Evolutionary conservation across 441 rosid species (phyloP), one percentile per base, ranked within the genome.

Genomic region (Adansonia rubrostipa): DNA sequence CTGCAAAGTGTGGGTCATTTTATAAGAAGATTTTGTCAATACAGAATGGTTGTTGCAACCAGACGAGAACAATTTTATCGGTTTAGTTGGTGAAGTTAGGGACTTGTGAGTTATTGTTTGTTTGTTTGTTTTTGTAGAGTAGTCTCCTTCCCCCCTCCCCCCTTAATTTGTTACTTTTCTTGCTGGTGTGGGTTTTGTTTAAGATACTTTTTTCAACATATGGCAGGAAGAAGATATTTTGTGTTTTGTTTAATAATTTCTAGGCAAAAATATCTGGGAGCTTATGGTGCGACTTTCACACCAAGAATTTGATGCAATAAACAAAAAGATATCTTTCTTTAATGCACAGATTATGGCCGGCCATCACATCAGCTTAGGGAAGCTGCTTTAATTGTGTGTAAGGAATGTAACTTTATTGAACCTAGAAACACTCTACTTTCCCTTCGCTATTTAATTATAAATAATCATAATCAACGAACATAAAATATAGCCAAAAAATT

Each of bases 201-300:
- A 74, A 62, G 11, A 15, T 65, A 36, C 36, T 48, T 42, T 60
- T 73, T 51, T 72, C 10, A 51, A 62, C 56, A 15, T 45, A 19
- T 17, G 61, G 22, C 9, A 28, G 56, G n/a, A 0, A 40, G 19
- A 68, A 78, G 82, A 75, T 75, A 71, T 61, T 75, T 53, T 22
- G 33, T 48, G 9, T 71, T 28, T 70, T 71, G 54, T 36, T 56
- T 58, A 53, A 33, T n/a, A 13, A 53, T 75, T 58, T 77, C 2
- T n/a, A 20, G n/a, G 6, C 9, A 63, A 63, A 83, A 80, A 81
- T 79, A 79, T 74, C 81, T 51, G 73, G n/a, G 77, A 65, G 67
- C 44, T 45, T 20, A 57, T 48, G 73, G 36, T 28, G 36, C 36
- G 3, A 28, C 36, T 28, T 28, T 28, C 36, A 28, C 66, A 28